A percentile compares a stretch with the other conserved stretches of the same genome.
phyloP scores from a whole-genome alignment of 208 protist species.

The Trypanosoma mega region DNA sequence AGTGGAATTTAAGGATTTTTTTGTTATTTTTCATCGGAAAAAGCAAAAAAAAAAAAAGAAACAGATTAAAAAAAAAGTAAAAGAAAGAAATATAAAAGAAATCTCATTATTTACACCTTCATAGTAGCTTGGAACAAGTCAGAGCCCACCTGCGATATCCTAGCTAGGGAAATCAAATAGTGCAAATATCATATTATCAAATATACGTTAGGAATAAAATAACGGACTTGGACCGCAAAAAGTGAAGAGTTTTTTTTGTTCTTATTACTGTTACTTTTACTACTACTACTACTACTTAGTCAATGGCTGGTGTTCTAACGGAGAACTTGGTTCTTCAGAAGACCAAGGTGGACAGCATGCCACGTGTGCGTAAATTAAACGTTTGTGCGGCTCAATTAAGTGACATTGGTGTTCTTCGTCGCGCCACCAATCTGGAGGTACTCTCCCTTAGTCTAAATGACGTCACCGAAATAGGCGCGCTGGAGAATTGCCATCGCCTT shows the following conservation, averaged over 20 bases:
- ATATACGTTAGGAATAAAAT: too few relatives aligned
- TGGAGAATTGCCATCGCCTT: constrained; percentile 65
- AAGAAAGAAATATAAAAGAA: neutral
- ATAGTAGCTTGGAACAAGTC: too few relatives aligned
- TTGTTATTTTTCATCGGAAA: neutral
- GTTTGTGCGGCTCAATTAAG: constrained; percentile 80
- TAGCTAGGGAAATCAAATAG: too few relatives aligned
- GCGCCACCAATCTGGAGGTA: constrained; percentile 71
- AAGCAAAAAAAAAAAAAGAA: neutral
- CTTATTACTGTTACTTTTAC: too few relatives aligned
- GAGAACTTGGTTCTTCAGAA: constrained; percentile 80
- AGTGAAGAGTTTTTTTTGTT: too few relatives aligned
- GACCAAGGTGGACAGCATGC: constrained; percentile 78
- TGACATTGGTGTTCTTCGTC: constrained; percentile 81
- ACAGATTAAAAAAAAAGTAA: neutral
- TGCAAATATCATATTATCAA: too few relatives aligned
- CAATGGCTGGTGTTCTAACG: constrained; percentile 87
- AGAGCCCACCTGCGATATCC: too few relatives aligned
- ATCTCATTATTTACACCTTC: too few relatives aligned
- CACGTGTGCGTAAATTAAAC: constrained; percentile 82
- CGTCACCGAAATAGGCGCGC: constrained; percentile 66
- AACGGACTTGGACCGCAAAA: too few relatives aligned
- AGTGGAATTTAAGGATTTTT: too few relatives aligned
- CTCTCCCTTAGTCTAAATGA: constrained; percentile 89
- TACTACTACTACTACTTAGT: too few relatives aligned